Conservation (phyloP, 805 yeast species). For the Lipomyces starkeyi region DNA sequence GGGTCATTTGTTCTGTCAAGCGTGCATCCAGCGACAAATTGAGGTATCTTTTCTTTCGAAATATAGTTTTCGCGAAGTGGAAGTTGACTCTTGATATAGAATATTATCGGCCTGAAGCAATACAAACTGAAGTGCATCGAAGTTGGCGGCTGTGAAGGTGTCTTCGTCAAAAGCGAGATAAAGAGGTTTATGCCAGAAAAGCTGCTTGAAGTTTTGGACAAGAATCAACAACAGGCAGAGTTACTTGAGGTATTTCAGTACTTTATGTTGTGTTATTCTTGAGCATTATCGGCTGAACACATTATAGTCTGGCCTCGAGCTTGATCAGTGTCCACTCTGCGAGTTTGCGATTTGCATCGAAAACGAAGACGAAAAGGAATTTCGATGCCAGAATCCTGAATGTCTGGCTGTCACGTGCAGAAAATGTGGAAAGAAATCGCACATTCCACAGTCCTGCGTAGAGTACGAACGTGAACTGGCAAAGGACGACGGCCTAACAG, state of each 20-base stretch:
- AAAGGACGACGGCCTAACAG: background rate
- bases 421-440: constrained; percentile 2
- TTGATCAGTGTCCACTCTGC: constrained; percentile 38
- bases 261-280: background rate
- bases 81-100: background rate
- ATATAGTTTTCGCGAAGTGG: background rate
- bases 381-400: background rate
- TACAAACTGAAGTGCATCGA: constrained; percentile 9
- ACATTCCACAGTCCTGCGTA: constrained; percentile 5
- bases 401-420: constrained; percentile 7
- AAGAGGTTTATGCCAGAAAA: constrained; percentile 1
- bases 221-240: constrained; percentile 10
- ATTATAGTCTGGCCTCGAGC: constrained; percentile 10
- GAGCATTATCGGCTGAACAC: background rate
- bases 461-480: background rate
- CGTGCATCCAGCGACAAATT: constrained; percentile 47
- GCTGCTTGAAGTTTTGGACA: background rate
- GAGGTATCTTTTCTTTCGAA: background rate
- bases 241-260: background rate
- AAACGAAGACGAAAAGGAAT: constrained; percentile 59
- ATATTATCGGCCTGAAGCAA: background rate
- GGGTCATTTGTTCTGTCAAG: constrained; percentile 55
- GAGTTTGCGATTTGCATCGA: constrained; percentile 62
- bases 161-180: constrained; percentile 58
- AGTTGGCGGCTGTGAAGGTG: constrained; percentile 57